These are phyloP conservation scores for Starmerella vaccinii DNA, from an alignment of 805 yeast species.

Conservation along the genomic window DNA sequence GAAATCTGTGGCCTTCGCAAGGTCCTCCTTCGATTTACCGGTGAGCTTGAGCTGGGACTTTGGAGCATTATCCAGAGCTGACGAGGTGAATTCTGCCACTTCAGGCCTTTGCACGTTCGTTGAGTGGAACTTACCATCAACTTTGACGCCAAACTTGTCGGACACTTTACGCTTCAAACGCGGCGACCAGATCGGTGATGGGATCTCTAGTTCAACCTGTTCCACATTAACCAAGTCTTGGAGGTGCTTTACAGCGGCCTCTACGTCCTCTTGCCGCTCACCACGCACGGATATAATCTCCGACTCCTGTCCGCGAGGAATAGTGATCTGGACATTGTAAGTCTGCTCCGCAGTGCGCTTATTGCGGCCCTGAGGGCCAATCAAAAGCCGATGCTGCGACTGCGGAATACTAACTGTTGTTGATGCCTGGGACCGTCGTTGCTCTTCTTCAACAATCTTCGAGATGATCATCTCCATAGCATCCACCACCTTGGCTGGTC, in stretches of 20 bases:
- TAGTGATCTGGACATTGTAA: slow-evolving; percentile 49
- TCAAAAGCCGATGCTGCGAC: slow-evolving; percentile 60
- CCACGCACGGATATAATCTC: slow-evolving; percentile 52
- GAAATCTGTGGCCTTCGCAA: slow-evolving; percentile 43
- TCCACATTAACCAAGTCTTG: slow-evolving; percentile 35
- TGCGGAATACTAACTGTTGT: slow-evolving; percentile 44
- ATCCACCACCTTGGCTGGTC: slow-evolving; percentile 64
- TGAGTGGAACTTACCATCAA: not conserved
- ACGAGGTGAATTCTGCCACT: not conserved
- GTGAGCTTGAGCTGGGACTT: slow-evolving; percentile 29
- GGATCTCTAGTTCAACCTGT: not conserved
- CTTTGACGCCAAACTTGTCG: not conserved
- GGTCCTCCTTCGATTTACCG: slow-evolving; percentile 42
- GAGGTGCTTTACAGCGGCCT: slow-evolving; percentile 52
- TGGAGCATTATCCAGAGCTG: not conserved
- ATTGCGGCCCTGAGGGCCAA: slow-evolving; percentile 72
- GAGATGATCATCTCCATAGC: slow-evolving; percentile 54
- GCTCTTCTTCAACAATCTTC: slow-evolving; percentile 46
- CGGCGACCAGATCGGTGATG: slow-evolving; percentile 29
- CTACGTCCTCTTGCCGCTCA: slow-evolving; percentile 48
- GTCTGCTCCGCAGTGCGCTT: slow-evolving; percentile 65
- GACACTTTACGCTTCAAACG: slow-evolving; percentile 25
- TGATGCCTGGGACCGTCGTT: slow-evolving; percentile 27
- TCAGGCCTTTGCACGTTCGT: slow-evolving; percentile 2
- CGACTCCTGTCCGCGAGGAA: slow-evolving; percentile 45